Percentiles rank a stretch among this genome's conserved stretches.
Conservation (phyloP, 2,329 filamentous ascomycete genomes). For the Beauveria rudraprayagi region DNA sequence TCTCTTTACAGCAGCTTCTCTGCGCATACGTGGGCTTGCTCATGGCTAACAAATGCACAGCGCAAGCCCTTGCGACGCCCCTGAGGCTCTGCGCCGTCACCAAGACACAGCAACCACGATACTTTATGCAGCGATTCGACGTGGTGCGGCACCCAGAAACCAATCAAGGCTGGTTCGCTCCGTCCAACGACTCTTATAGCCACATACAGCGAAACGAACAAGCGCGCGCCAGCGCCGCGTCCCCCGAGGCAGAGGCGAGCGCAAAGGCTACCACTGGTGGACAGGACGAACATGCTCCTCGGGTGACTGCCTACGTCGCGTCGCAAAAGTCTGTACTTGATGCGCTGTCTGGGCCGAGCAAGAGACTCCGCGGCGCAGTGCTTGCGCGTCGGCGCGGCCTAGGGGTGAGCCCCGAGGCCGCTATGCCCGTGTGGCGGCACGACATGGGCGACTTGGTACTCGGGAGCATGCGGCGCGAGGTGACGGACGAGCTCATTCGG, state of each 20-base stretch:
- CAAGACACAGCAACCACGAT: conserved; percentile 41
- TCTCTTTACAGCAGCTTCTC: neutral
- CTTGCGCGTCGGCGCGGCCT: conserved; percentile 4
- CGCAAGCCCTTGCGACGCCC: conserved; percentile 53
- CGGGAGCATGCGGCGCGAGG: conserved; percentile 38
- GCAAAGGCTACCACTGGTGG: neutral
- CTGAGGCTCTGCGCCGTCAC: conserved; percentile 49
- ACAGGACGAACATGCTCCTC: conserved; percentile 10
- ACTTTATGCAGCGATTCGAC: conserved; percentile 56
- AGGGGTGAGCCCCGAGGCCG: conserved; percentile 8
- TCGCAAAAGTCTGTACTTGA: conserved; percentile 24
- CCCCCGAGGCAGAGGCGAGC: conserved; percentile 4
- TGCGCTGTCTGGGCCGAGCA: conserved; percentile 15
- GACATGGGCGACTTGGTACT: conserved; percentile 51
- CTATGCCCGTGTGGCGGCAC: conserved; percentile 33
- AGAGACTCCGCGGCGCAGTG: conserved; percentile 14
- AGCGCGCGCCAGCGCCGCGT: neutral
- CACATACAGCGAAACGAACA: conserved; percentile 14
- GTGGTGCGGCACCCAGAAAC: conserved; percentile 48
- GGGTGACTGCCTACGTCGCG: conserved; percentile 9
- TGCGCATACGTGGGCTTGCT: neutral
- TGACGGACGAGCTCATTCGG: conserved; percentile 38
- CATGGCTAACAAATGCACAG: conserved; percentile 28
- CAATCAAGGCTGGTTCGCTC: conserved; percentile 47
- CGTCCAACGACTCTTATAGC: conserved; percentile 32